Percentiles rank a stretch among this genome's conserved stretches.
These are phyloP conservation scores for Dryas alaskensis DNA, from an alignment of 306 rosid genomes.

Conservation along the genomic window DNA sequence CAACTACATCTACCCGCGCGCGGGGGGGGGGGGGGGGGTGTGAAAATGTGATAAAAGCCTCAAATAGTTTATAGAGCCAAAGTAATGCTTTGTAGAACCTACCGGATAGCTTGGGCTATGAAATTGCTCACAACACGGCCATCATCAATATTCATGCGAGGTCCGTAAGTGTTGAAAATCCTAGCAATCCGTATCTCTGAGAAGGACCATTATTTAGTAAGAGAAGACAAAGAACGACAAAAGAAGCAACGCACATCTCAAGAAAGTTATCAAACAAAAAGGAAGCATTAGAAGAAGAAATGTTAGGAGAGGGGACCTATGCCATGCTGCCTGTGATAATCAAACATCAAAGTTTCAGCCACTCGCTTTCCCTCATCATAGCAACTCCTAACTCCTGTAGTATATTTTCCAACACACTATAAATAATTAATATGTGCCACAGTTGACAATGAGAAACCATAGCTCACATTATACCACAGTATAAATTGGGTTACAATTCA, in stretches of 20 bases:
- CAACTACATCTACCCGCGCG: no score
- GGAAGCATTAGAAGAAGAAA: not conserved
- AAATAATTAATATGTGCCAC: not conserved
- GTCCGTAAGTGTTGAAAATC: constrained; percentile 95
- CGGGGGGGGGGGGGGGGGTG: no score
- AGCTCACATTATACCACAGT: not conserved
- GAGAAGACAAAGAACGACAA: not conserved
- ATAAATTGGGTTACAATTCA: not conserved
- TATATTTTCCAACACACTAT: not conserved
- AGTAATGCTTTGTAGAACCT: constrained; percentile 11
- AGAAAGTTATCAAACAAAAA: not conserved
- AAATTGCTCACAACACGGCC: constrained; percentile 99
- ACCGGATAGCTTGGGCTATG: constrained; percentile 97
- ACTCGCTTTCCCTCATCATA: constrained; percentile 98
- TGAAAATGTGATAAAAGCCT: not conserved
- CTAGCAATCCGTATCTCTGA: constrained; percentile 86
- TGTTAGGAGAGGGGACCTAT: constrained; percentile 39
- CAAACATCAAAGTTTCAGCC: constrained; percentile 97
- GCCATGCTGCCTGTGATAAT: constrained; percentile 98
- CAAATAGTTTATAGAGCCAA: not conserved
- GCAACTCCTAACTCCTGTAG: constrained; percentile 93
- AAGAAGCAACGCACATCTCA: not conserved
- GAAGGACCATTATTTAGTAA: constrained; percentile 8
- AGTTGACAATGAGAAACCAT: not conserved
- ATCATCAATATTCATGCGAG: constrained; percentile 96